These are phyloP conservation scores for Paragyromitra xinjiangensis DNA, from an alignment of 495 filamentous ascomycete genomes.

Conservation along the genomic window DNA sequence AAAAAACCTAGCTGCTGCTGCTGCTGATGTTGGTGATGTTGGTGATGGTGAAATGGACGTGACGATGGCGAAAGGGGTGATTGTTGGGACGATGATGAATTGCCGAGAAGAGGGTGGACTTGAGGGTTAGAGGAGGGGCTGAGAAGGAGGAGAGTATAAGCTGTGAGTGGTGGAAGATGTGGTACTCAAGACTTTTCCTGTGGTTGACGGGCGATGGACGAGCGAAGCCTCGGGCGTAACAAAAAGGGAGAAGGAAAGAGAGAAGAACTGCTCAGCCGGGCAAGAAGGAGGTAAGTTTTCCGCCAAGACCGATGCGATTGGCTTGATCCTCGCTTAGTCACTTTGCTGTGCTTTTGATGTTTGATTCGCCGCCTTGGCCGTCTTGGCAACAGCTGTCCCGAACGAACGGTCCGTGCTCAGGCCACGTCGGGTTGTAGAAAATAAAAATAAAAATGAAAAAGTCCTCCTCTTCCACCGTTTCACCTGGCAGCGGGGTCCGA, in stretches of 20 bases:
- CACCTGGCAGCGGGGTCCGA: too few species aligned
- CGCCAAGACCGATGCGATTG: conserved; percentile 47
- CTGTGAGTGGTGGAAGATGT: conserved; percentile 45
- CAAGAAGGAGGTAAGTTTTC: conserved; percentile 51
- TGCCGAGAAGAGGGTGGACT: conserved; percentile 13
- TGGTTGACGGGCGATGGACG: conserved; percentile 30
- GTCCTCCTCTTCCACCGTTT: not conserved
- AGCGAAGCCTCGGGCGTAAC: conserved; percentile 17
- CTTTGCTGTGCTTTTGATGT: not conserved
- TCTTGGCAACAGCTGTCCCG: conserved; percentile 27
- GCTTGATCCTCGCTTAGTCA: conserved; percentile 40
- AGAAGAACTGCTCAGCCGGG: conserved; percentile 33
- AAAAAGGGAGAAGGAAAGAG: conserved; percentile 21
- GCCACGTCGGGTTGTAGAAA: conserved; percentile 34
- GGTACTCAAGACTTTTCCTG: conserved; percentile 7
- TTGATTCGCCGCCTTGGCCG: conserved; percentile 36
- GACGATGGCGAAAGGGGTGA: conserved; percentile 25
- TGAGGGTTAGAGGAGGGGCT: conserved; percentile 23
- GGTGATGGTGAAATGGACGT: conserved; percentile 35
- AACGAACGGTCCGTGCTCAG: conserved; percentile 33
- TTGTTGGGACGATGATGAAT: not conserved
- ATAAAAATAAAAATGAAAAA: too few species aligned
- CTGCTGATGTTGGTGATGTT: conserved; percentile 34
- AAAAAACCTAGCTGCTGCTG: conserved; percentile 56
- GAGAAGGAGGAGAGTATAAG: conserved; percentile 30